Evolutionary conservation across 2,329 filamentous ascomycete genomes (phyloP).

Genomic region (Talaromyces sp.): DNA sequence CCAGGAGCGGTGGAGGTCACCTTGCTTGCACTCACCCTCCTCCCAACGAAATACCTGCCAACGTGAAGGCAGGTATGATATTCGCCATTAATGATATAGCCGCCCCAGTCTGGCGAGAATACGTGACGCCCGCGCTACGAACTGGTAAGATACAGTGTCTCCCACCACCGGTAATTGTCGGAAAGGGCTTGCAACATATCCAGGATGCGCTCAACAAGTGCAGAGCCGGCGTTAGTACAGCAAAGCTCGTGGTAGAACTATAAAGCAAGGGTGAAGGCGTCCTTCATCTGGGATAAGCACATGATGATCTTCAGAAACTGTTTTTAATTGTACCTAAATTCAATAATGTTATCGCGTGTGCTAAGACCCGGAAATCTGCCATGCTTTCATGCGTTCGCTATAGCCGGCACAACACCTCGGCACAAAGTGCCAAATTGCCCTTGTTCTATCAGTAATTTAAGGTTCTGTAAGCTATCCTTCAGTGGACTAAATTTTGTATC

Average conservation of each 20-base stretch:
- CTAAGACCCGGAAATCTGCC: not conserved
- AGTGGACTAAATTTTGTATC: not conserved
- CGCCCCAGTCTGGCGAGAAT: slow-evolving; percentile 23
- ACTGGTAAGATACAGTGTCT: slow-evolving; percentile 23
- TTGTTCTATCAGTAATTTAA: too few species aligned
- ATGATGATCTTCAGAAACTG: not conserved
- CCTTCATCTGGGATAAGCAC: not conserved
- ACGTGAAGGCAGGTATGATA: slow-evolving; percentile 10
- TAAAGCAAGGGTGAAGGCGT: not conserved
- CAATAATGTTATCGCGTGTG: not conserved
- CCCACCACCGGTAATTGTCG: slow-evolving; percentile 36
- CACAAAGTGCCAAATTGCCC: not conserved
- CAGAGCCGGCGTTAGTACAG: slow-evolving; percentile 34
- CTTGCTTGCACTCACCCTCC: slow-evolving; percentile 8
- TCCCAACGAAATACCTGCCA: slow-evolving; percentile 7
- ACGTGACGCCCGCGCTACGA: slow-evolving; percentile 23
- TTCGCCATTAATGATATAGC: slow-evolving; percentile 17
- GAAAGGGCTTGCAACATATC: slow-evolving; percentile 33
- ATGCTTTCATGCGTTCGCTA: not conserved
- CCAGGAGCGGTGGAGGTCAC: not conserved
- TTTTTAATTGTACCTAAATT: not conserved
- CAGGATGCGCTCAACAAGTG: slow-evolving; percentile 33
- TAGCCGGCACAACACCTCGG: not conserved
- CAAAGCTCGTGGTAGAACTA: slow-evolving; percentile 33
- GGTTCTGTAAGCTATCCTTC: not conserved